Evolutionary conservation across 768 basidiomycete species (phyloP).

Genomic region (Calocera cornea): DNA sequence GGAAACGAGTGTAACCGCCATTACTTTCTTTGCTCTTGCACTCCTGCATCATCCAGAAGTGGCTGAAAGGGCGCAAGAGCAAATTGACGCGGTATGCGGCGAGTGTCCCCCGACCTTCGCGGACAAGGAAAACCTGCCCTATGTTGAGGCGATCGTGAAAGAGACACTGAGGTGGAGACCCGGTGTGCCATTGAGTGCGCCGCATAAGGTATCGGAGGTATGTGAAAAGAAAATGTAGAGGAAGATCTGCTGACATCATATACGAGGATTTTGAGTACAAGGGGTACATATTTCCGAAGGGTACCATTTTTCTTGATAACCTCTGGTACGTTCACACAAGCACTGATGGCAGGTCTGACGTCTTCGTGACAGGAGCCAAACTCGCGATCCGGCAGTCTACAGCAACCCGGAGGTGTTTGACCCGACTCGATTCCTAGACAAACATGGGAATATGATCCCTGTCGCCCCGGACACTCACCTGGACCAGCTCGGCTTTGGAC

Average conservation of each 20-base stretch:
- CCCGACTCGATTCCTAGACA: not conserved
- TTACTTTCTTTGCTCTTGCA: conserved; percentile 39
- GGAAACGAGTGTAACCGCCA: conserved; percentile 19
- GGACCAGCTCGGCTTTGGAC: not conserved
- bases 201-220: not conserved
- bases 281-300: conserved; percentile 36
- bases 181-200: conserved; percentile 24
- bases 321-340: conserved; percentile 1
- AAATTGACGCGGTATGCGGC: conserved; percentile 33
- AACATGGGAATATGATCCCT: conserved; percentile 19
- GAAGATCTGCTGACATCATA: conserved; percentile 27
- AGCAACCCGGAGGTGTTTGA: conserved; percentile 22
- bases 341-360: not conserved
- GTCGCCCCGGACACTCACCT: not conserved
- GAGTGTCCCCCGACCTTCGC: conserved; percentile 35
- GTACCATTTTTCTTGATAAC: conserved; percentile 19
- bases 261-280: conserved; percentile 28
- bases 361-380: conserved; percentile 26
- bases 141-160: conserved; percentile 26
- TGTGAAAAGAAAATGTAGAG: not conserved
- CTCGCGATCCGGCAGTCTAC: conserved; percentile 31
- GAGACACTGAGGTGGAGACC: conserved; percentile 34
- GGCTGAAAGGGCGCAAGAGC: conserved; percentile 36
- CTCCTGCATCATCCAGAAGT: conserved; percentile 42
- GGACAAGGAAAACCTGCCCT: conserved; percentile 33